Evolutionary conservation across 495 filamentous ascomycete species (phyloP).

Genomic region (Aspergillus avenaceus): DNA sequence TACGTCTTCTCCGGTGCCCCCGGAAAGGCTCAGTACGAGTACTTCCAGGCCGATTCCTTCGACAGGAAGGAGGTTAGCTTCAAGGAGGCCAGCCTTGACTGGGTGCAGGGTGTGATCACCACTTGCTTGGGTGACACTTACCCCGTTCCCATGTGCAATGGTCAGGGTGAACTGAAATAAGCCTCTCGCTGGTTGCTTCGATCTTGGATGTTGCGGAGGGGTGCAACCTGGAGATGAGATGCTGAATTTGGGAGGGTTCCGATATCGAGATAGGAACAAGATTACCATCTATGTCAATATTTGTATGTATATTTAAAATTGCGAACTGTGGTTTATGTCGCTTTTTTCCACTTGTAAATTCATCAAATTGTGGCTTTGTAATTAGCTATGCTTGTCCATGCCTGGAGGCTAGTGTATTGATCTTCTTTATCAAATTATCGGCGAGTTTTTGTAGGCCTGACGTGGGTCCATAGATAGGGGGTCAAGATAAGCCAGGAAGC

Average conservation of each 20-base stretch:
- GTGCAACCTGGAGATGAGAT: background rate
- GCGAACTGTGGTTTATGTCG: too few species aligned
- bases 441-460: too few species aligned
- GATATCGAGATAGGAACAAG: too few species aligned
- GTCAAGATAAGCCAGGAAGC: too few species aligned
- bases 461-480: too few species aligned
- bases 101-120: conserved; percentile 14
- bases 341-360: too few species aligned
- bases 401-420: too few species aligned
- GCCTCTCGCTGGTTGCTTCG: background rate
- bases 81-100: conserved; percentile 1
- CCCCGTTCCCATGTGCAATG: conserved; percentile 9
- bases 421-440: too few species aligned
- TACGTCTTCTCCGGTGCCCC: conserved; percentile 12
- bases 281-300: background rate
- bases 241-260: too few species aligned
- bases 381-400: too few species aligned
- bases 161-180: conserved; percentile 8
- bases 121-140: conserved; percentile 13
- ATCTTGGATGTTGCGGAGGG: background rate
- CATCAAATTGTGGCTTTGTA: too few species aligned
- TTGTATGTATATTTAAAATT: background rate
- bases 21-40: conserved; percentile 5
- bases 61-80: conserved; percentile 1
- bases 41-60: conserved; percentile 16